Evolutionary conservation across 2,329 filamentous ascomycete species (phyloP), one percentile per base, ranked within the genome.

Genomic region (Gaeumannomyces sp.): DNA sequence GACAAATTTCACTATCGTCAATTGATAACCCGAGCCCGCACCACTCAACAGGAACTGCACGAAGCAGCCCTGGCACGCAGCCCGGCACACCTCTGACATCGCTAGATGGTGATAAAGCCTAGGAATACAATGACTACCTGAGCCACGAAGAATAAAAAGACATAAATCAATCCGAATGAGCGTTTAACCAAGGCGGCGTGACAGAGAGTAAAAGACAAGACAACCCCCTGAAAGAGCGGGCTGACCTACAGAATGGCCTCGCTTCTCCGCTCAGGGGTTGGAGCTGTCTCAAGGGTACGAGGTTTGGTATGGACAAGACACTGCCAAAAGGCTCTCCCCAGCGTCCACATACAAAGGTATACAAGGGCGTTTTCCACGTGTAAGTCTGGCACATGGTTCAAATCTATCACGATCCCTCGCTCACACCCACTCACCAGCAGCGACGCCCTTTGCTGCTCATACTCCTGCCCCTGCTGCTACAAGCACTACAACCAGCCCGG

Each of bases 171-270:
- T 19, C 35, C 35, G 35, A 38, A 38, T 16, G 4, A 38, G 16
- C 35, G 35, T 38, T 38, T 16, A 5, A 38, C 14, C 35, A 19
- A 38, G 35, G 35, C 35, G 35, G 16, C 35, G 35, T 38, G 35
- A 38, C 14, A 14, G 35, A 38, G 10, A 38, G 35, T 19, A 4
- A 38, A 19, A 4, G 13, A 19, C 35, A 14, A 16, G 35, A 38
- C 16, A 38, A 16, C 35, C 10, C 35, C 35, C 35, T 38, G 35
- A 38, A 19, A 16, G 14, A 38, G 5, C 35, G 35, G 35, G 35
- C 35, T 31, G 22, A 60, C 59, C 31, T 61, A 31, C 35, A 61
- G 13, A n/a, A 61, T 61, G 60, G 13, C 31, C 22, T n/a, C 60
- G 14, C 38, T 61, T 28, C 11, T 61, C 53, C 59, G 59, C 31